Percentiles rank a stretch among this genome's conserved stretches.
Evolutionary conservation across 306 rosid species (phyloP).

Genomic region (Casuarina glauca): DNA sequence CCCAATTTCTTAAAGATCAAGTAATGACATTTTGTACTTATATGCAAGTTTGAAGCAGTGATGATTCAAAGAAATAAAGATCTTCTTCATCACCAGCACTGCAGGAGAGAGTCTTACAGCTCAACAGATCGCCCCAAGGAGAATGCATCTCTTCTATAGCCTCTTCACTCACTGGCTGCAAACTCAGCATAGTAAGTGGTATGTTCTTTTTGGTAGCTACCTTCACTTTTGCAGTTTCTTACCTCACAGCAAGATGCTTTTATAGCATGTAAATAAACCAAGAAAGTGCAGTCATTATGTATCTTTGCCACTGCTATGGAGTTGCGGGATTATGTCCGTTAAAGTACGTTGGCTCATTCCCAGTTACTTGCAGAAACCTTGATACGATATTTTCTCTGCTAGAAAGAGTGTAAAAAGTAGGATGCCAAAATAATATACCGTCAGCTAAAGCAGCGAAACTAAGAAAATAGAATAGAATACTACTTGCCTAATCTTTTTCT

Average conservation of each 20-base stretch:
- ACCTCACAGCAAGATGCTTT: constrained; percentile 60
- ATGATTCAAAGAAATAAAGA: background rate
- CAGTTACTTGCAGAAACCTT: constrained; percentile 55
- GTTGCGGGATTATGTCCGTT: constrained; percentile 61
- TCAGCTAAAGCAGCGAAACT: background rate
- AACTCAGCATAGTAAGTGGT: constrained; percentile 44
- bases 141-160: constrained; percentile 67
- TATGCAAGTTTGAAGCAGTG: background rate
- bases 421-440: constrained; percentile 10
- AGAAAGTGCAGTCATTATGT: constrained; percentile 66
- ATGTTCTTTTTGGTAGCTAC: constrained; percentile 38
- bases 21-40: background rate
- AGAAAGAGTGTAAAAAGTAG: too few relatives aligned
- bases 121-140: constrained; percentile 70
- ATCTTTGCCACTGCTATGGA: constrained; percentile 69
- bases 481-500: too few relatives aligned
- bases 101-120: constrained; percentile 81
- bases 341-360: constrained; percentile 44
- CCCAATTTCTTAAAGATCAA: background rate
- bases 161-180: constrained; percentile 44
- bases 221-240: constrained; percentile 53
- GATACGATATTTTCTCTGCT: constrained; percentile 60
- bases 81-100: constrained; percentile 62
- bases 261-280: constrained; percentile 77
- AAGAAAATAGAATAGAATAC: too few relatives aligned